Conservation (phyloP, 2,329 filamentous ascomycete species). For the Fusarium caatingaense region DNA sequence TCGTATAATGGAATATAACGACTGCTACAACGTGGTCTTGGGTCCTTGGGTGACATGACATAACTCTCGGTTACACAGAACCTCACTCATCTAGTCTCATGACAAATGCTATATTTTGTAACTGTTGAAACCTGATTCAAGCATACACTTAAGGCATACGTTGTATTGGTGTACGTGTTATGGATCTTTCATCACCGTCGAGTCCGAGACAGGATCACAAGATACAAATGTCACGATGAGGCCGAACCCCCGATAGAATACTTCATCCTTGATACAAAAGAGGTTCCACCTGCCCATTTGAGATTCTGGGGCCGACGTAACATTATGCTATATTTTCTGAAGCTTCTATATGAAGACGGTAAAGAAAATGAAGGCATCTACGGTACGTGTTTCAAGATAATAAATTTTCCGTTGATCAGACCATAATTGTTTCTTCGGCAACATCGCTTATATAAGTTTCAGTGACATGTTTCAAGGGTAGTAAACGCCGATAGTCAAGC, state of each 20-base stretch:
- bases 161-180: not conserved
- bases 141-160: no score
- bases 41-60: not conserved
- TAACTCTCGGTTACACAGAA: no score
- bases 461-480: not conserved
- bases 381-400: not conserved
- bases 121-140: not conserved
- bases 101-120: not conserved
- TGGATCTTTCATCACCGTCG: not conserved
- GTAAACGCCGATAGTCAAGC: not conserved
- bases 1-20: not conserved
- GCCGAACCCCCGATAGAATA: not conserved
- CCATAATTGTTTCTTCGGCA: not conserved
- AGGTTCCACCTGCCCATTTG: not conserved
- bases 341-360: not conserved
- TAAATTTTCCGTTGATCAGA: not conserved
- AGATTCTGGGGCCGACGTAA: not conserved
- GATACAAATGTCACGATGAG: not conserved
- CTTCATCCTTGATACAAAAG: not conserved
- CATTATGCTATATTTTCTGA: not conserved
- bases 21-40: not conserved
- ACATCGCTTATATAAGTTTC: conserved; percentile 2
- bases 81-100: not conserved
- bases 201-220: not conserved
- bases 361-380: not conserved